Base-by-base conservation (phyloP, 805 yeast species). In the Metschnikowia koreensis region DNA sequence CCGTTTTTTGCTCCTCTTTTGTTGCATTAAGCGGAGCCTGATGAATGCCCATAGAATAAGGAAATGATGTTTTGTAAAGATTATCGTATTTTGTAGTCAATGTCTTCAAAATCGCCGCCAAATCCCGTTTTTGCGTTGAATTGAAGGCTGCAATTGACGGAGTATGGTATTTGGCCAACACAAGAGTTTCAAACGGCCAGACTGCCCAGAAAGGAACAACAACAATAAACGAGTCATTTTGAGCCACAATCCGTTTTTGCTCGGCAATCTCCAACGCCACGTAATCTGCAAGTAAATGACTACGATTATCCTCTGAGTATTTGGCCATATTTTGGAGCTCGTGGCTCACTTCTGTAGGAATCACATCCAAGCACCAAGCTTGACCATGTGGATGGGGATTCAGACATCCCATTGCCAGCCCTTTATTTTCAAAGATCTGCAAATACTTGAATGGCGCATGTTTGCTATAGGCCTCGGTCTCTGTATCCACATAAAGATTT, bases 321-420 rank as follows among this genome's bases (percentile, higher is more conserved):
- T 74, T 70, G 1, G 63, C 65, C 74, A 86, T 73, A 45, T 81
- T 74, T 4, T 61, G 66, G 45, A 83, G 70, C 65, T 86, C 91
- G 48, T 76, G 73, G 17, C 73, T 75, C 9, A 87, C 87, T 68
- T 86, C 91, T 37, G 81, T 81, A 7, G 93, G 92, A 12, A 85
- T 70, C 6, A 75, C 66, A 56, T 79, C 84, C 50, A 85, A 72
- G 66, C 86, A 81, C 93, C 93, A 86, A 12, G 87, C 89, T 69
- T 86, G 93, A 28, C 92, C 89, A 62, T 86, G 93, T 7, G 92
- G 91, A 67, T 86, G 93, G 2, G 89, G 86, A 62, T 86, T 86
- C 3, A 90, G 85, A 62, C 92, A 86, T 38, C 92, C 92, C 92
- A 86, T 86, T 6, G 88, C 86, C 40, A 83, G 73, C 31, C 92